These are phyloP conservation scores for Volvox reticuliferus DNA, from an alignment of 139 green algal species.

Conservation along the genomic window DNA sequence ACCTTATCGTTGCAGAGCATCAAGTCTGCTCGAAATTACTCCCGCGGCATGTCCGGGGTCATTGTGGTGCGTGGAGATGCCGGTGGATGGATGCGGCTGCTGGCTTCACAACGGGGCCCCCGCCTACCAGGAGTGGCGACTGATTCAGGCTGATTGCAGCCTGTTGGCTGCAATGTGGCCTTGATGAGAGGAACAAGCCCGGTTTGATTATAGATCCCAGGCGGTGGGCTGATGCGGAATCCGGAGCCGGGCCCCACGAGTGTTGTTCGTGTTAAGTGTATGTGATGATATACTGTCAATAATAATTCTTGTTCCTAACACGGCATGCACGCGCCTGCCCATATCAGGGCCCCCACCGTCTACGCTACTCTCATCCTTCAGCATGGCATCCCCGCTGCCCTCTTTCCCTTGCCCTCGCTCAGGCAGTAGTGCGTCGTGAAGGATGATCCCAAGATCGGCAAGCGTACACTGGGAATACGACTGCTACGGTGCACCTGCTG, in stretches of 20 bases:
- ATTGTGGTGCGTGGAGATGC: slow-evolving; percentile 67
- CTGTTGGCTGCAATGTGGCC: too few relatives aligned
- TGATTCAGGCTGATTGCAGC: too few relatives aligned
- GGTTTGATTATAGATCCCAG: neutral
- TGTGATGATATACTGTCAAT: too few relatives aligned
- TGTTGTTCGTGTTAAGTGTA: neutral
- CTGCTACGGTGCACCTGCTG: slow-evolving; percentile 70
- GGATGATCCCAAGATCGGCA: slow-evolving; percentile 62
- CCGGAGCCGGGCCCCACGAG: neutral
- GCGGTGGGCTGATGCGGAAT: neutral
- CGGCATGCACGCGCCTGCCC: too few relatives aligned
- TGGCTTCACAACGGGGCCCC: slow-evolving; percentile 80
- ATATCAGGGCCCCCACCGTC: too few relatives aligned
- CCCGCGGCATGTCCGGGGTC: slow-evolving; percentile 52
- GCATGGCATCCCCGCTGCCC: too few relatives aligned
- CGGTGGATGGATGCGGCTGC: slow-evolving; percentile 68
- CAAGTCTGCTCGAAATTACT: slow-evolving; percentile 27
- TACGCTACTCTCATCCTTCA: too few relatives aligned
- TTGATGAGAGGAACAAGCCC: neutral
- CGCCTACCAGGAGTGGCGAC: too few relatives aligned
- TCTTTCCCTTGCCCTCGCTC: neutral
- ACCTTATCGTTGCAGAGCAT: neutral
- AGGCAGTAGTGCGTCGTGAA: slow-evolving; percentile 63
- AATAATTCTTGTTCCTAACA: too few relatives aligned
- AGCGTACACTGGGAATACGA: slow-evolving; percentile 80